These are phyloP conservation scores for Cerrena zonata DNA, from an alignment of 1,284 basidiomycete species.

Conservation along the genomic window DNA sequence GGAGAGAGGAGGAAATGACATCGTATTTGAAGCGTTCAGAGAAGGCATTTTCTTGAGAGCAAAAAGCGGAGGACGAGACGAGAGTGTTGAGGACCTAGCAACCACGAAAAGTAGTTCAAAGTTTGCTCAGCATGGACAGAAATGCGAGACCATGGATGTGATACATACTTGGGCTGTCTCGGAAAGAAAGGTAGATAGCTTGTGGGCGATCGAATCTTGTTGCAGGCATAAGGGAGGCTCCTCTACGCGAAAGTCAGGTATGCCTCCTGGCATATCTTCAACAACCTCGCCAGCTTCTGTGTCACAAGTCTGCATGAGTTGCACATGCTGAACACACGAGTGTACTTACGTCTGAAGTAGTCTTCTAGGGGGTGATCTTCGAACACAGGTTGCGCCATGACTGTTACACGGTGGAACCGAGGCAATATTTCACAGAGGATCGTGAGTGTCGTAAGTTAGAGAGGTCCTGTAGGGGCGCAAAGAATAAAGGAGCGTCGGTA, in stretches of 20 bases:
- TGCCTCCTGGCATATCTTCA: constrained; percentile 21
- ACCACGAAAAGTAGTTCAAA: no score
- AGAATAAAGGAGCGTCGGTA: not conserved
- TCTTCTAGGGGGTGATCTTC: constrained; percentile 71
- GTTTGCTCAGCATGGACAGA: no score
- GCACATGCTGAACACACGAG: not conserved
- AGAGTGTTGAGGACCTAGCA: constrained; percentile 31
- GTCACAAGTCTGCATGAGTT: constrained; percentile 7
- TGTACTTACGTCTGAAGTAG: constrained; percentile 59
- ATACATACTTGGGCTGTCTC: not conserved
- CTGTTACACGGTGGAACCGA: not conserved
- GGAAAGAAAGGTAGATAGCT: not conserved
- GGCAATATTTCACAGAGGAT: not conserved
- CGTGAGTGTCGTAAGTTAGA: not conserved
- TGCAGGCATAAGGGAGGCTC: not conserved
- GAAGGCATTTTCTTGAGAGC: constrained; percentile 36
- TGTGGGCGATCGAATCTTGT: not conserved
- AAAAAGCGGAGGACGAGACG: constrained; percentile 17
- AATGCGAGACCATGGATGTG: no score
- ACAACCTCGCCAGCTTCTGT: constrained; percentile 52
- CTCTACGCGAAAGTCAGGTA: constrained; percentile 1
- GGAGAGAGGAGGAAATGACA: constrained; percentile 74
- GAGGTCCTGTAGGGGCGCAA: not conserved
- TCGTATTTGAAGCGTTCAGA: constrained; percentile 79
- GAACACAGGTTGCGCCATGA: constrained; percentile 74